A percentile compares a stretch with the other conserved stretches of the same genome.
Evolutionary conservation across 768 basidiomycete genomes (phyloP).

Genomic region (Macrolepiota albuminosa): DNA sequence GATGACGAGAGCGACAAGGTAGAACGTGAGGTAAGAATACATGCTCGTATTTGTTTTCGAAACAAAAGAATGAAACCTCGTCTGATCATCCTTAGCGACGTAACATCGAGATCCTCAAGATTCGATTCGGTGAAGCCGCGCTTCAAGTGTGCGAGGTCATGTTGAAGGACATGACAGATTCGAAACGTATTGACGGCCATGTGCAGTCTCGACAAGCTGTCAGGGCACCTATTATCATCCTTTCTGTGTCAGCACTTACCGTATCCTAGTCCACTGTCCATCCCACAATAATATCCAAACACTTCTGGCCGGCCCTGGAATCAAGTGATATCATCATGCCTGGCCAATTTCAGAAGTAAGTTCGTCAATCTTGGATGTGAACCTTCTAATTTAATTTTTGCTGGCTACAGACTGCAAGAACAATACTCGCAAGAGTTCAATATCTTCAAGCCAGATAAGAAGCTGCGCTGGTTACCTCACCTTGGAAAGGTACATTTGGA

Average conservation of each 20-base stretch:
- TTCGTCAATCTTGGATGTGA: conserved; percentile 29
- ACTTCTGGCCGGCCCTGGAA: conserved; percentile 93
- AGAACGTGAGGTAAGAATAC: conserved; percentile 52
- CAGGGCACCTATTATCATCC: conserved; percentile 18
- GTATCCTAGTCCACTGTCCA: conserved; percentile 61
- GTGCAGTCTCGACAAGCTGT: conserved; percentile 73
- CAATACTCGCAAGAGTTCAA: conserved; percentile 73
- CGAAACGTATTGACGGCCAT: conserved; percentile 83
- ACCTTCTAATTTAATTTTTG: conserved; percentile 3
- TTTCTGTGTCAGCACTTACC: not conserved
- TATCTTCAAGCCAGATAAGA: conserved; percentile 91
- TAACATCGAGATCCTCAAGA: conserved; percentile 91
- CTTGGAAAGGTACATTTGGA: conserved; percentile 81
- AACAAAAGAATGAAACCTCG: not conserved
- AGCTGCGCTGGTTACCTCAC: conserved; percentile 83
- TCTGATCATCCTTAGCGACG: conserved; percentile 53
- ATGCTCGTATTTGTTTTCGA: not conserved
- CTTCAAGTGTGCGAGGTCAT: conserved; percentile 97
- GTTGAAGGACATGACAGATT: conserved; percentile 96
- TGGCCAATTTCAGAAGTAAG: conserved; percentile 80
- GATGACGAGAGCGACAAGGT: conserved; percentile 79
- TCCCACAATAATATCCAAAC: conserved; percentile 86
- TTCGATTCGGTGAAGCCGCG: conserved; percentile 91
- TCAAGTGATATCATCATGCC: conserved; percentile 73
- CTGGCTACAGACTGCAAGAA: conserved; percentile 57